Evolutionary conservation across 1,284 basidiomycete genomes (phyloP).

Genomic region (Irpex sp.): DNA sequence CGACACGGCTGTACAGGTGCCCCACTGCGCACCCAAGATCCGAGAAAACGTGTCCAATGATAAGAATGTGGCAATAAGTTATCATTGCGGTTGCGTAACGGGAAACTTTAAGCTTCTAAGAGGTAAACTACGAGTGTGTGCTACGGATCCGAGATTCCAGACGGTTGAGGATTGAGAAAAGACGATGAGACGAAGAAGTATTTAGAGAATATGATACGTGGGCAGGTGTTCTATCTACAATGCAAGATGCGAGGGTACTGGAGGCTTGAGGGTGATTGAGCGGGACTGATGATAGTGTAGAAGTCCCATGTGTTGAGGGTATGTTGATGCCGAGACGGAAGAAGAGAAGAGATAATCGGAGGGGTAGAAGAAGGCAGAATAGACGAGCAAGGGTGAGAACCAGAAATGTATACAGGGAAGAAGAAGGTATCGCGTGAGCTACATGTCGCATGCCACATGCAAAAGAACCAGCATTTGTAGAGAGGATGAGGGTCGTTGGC

Average conservation of each 20-base stretch:
- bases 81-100: background rate
- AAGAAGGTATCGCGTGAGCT: background rate
- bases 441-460: background rate
- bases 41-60: background rate
- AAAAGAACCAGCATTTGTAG: background rate
- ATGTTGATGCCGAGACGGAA: background rate
- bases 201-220: background rate
- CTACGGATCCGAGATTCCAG: background rate
- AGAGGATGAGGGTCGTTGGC: background rate
- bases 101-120: too few species aligned
- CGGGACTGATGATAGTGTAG: background rate
- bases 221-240: background rate
- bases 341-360: conserved; percentile 1
- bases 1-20: too few species aligned
- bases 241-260: background rate
- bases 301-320: background rate
- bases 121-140: background rate
- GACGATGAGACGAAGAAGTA: background rate
- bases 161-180: background rate
- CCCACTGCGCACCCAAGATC: too few species aligned
- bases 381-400: background rate
- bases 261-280: background rate
- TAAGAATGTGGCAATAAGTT: background rate
- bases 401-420: background rate
- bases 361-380: background rate